Percentiles rank a stretch among this genome's conserved stretches.
Conservation (phyloP, 179 eudicot genomes). For the Pouteria campechiana region DNA sequence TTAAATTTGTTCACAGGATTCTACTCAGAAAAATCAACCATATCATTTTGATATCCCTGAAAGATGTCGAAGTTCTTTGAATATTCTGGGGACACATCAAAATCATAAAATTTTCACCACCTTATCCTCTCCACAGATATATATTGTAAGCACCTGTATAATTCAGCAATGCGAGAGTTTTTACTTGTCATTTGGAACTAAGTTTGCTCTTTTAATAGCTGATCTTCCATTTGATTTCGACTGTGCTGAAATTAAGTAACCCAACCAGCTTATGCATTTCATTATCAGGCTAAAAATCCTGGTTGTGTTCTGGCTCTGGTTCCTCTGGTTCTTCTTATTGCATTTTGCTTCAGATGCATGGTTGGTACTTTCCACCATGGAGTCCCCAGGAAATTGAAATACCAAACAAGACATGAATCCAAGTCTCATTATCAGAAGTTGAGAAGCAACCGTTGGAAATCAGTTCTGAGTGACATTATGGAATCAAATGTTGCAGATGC, state of each 20-base stretch:
- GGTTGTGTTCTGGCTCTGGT: conserved; percentile 12
- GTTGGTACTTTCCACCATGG: conserved; percentile 2
- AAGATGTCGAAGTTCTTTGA: too few species aligned
- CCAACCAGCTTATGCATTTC: conserved; percentile 4
- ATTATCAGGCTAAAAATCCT: conserved; percentile 13
- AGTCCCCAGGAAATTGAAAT: conserved; percentile 1
- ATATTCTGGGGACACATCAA: too few species aligned
- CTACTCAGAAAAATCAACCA: too few species aligned
- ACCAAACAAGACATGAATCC: not conserved
- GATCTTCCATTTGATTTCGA: too few species aligned
- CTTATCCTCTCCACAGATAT: too few species aligned
- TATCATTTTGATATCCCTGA: too few species aligned
- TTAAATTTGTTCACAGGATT: too few species aligned
- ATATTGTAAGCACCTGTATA: too few species aligned
- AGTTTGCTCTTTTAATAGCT: too few species aligned
- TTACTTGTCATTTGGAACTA: too few species aligned
- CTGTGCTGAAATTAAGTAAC: not conserved
- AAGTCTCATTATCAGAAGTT: not conserved
- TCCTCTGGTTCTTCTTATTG: conserved; percentile 12
- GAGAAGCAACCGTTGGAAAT: conserved; percentile 8
- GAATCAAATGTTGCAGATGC: conserved; percentile 1
- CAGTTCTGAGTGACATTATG: conserved; percentile 4
- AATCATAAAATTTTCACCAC: too few species aligned
- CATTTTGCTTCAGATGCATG: conserved; percentile 16
- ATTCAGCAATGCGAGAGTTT: too few species aligned